Base-by-base conservation (phyloP, 164 flowering plant genomes). In the Nymphaea thermarum region DNA sequence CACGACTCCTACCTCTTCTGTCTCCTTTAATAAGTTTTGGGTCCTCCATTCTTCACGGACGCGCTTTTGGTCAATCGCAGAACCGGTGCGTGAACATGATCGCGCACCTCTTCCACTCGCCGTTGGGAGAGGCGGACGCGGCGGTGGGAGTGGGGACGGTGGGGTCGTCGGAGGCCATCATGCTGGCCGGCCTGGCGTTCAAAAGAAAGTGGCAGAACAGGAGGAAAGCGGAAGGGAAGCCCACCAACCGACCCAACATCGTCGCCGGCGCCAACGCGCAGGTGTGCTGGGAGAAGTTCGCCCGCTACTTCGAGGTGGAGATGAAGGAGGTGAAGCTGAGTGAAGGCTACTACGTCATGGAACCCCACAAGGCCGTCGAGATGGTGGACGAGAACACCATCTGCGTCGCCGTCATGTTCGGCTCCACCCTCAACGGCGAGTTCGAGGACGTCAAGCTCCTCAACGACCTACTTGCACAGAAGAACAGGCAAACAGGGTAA, bases 121-220 rank as follows among this genome's bases (percentile, higher is more conserved):
- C 76, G 4, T 55, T 73, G 4, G 66, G 60, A 1, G 68, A 73
- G 4, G 25, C 16, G 3, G 69, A 61, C 42, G 55, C 44, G 10
- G 76, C 76, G 12, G 66, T 73, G 8, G 76, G 76, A 14, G 76
- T 65, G 4, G 76, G 76, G 4, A 73, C 76, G 4, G 76, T 73
- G 10, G 76, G 76, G 16, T 73, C 76, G 10, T 73, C 76, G 1
- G 76, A 73, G 43, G 76, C 72, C 4, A 72, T 75, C 36, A 75
- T 75, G 78, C 45, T 72, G 53, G 78, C 75, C 5, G 78, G 78
- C 42, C 17, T 75, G 44, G 77, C 77, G 42, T 72, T 75, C 64
- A 72, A 75, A 65, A 72, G 67, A 61, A 65, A n/a, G 43, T 73
- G 76, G 76, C 69, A 73, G 67, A 68, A 73, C 65, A 60, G 62